Evolutionary conservation across 306 rosid species (phyloP).

Genomic region (Astragalus glycyphyllos): DNA sequence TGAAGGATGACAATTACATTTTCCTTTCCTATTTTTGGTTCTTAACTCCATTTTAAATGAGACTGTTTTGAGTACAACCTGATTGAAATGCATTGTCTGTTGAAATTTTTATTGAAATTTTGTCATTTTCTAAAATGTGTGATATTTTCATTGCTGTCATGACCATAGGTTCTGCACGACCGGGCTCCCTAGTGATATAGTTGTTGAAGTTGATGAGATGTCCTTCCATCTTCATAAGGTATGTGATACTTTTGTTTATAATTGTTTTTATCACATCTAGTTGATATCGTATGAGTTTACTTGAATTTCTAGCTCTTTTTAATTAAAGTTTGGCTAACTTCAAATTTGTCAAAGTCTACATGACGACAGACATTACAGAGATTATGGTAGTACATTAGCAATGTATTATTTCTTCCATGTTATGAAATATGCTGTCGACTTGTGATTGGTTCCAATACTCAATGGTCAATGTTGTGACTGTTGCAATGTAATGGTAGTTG

Average conservation of each 20-base stretch:
- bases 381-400: constrained; percentile 4
- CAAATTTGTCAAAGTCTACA: constrained; percentile 21
- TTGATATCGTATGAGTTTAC: constrained; percentile 5
- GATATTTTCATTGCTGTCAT: constrained; percentile 23
- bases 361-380: constrained; percentile 6
- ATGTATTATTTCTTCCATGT: constrained; percentile 3
- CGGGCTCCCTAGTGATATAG: constrained; percentile 94
- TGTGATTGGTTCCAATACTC: no score
- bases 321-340: neutral
- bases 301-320: neutral
- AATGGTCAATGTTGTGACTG: no score
- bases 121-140: neutral
- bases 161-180: constrained; percentile 87
- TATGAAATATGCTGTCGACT: constrained; percentile 17
- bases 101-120: neutral
- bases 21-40: constrained; percentile 7
- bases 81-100: constrained; percentile 2
- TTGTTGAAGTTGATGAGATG: constrained; percentile 95
- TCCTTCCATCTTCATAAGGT: constrained; percentile 99
- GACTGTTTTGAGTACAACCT: constrained; percentile 13
- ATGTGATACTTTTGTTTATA: constrained; percentile 30
- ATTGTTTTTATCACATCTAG: constrained; percentile 26
- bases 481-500: no score
- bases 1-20: neutral
- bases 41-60: constrained; percentile 3